Conservation (phyloP, 768 basidiomycete species). For the Boletales sp. region DNA sequence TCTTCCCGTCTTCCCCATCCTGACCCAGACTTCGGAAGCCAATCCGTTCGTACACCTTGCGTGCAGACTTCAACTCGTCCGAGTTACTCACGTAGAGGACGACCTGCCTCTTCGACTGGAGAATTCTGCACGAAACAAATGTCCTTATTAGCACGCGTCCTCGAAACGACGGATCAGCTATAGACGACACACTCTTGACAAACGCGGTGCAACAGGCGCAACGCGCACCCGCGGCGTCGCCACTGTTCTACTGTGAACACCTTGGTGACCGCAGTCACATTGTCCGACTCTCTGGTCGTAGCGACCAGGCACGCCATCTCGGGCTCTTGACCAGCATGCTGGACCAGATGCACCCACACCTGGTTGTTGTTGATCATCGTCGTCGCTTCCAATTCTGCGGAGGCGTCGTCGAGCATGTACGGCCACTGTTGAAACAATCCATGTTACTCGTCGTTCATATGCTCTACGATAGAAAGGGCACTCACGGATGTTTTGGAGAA, state of each 20-base stretch:
- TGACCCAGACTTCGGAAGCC: constrained; percentile 22
- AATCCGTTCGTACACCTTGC: constrained; percentile 17
- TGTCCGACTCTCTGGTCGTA: constrained; percentile 56
- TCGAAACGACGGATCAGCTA: background rate
- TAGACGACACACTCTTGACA: constrained; percentile 43
- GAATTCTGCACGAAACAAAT: constrained; percentile 20
- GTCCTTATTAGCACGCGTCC: background rate
- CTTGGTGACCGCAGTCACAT: constrained; percentile 62
- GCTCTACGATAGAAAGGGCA: background rate
- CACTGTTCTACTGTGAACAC: constrained; percentile 56
- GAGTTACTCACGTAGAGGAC: constrained; percentile 60
- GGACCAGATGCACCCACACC: constrained; percentile 58
- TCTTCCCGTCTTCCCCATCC: constrained; percentile 10
- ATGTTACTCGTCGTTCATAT: too few relatives aligned
- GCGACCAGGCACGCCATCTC: constrained; percentile 67
- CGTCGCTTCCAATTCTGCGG: constrained; percentile 49
- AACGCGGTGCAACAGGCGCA: constrained; percentile 54
- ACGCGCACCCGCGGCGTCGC: constrained; percentile 53
- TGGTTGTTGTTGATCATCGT: constrained; percentile 43
- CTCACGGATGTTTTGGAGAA: constrained; percentile 64
- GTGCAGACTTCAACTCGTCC: constrained; percentile 9
- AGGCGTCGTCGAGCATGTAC: constrained; percentile 42
- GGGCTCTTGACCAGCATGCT: constrained; percentile 11
- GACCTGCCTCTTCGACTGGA: constrained; percentile 15
- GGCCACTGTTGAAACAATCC: constrained; percentile 41